A percentile compares a stretch with the other conserved stretches of the same genome.
Evolutionary conservation across 805 yeast genomes (phyloP).

Genomic region (Jamesozyma hellenica): DNA sequence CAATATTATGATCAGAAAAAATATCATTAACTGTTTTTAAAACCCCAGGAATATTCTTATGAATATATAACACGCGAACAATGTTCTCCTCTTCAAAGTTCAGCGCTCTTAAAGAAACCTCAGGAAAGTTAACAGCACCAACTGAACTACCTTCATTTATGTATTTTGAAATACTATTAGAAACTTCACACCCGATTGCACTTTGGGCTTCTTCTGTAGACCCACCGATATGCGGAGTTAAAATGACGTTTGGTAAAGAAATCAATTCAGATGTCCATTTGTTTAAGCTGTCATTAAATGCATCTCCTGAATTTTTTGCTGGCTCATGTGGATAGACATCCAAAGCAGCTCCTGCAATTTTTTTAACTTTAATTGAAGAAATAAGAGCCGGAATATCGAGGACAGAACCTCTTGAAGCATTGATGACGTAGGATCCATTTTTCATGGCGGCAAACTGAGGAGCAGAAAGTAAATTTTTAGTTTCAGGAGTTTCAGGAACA

Average conservation of each 20-base stretch:
- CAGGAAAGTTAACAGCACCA: conserved; percentile 98
- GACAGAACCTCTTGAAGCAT: conserved; percentile 95
- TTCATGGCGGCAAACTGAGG: conserved; percentile 93
- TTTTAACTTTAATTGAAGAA: conserved; percentile 80
- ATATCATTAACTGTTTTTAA: conserved; percentile 92
- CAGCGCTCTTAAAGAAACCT: conserved; percentile 78
- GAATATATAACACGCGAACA: conserved; percentile 90
- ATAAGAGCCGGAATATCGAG: conserved; percentile 89
- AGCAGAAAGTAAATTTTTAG: conserved; percentile 75
- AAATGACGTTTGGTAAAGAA: conserved; percentile 73
- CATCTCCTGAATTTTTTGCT: conserved; percentile 79
- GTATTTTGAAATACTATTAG: conserved; percentile 71
- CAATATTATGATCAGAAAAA: conserved; percentile 86
- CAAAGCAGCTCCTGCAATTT: conserved; percentile 91
- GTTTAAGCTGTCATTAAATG: conserved; percentile 64
- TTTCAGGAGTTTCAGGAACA: conserved; percentile 92
- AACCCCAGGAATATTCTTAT: conserved; percentile 97
- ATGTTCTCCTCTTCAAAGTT: conserved; percentile 74
- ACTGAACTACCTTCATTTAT: conserved; percentile 89
- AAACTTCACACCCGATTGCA: conserved; percentile 93
- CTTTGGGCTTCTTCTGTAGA: conserved; percentile 97
- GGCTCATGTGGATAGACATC: conserved; percentile 97
- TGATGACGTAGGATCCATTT: conserved; percentile 84
- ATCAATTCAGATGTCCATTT: conserved; percentile 73
- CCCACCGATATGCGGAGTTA: conserved; percentile 97